Base-by-base conservation (phyloP, 2,329 filamentous ascomycete species). In the Dactylonectria macrodidyma region DNA sequence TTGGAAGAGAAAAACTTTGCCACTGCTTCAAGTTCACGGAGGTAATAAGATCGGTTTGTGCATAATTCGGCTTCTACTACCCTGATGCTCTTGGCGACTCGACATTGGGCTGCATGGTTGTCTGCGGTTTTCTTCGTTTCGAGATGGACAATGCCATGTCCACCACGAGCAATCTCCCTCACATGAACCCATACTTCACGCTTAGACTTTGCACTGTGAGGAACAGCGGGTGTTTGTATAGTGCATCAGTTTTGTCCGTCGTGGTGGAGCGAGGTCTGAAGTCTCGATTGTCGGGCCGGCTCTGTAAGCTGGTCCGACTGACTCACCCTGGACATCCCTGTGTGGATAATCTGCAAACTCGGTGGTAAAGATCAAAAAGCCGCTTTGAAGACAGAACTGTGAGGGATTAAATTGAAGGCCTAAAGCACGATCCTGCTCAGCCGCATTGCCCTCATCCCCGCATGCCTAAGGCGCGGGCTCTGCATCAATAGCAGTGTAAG, bases 101-200 rank as follows among this genome's bases (percentile, higher is more conserved):
- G 14, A 38, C 33, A 34, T 33, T 54, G 50, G 3, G n/a, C 10
- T 22, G 33, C 14, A 22, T 9, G 33, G 7, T 16, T 14, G 10
- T 54, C 30, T 10, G 51, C n/a, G 12, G 12, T 19, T 16, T 26
- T 26, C 9, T 52, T 52, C 8, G 22, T 12, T 24, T 52, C 22
- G 3, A 52, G 22, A 7, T 52, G 48, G 11, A 52, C 48, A 30
- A 14, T 12, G 12, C 48, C 48, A 33, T 30, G 5, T 26, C 51
- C 51, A n/a, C 51, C 51, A 16, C 9, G 11, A 6, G 11, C 51
- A 7, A 54, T 8, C 1, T 54, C 11, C n/a, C n/a, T 19, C 10
- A n/a, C n/a, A 30, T 54, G 51, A 16, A 54, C 10, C 51, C 51
- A 54, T 36, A 36, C n/a, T 19, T 54, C 51, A 9, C n/a, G 51